phyloP scores from a whole-genome alignment of 345 rosid genomes.

The Lumnitzera racemosa region DNA sequence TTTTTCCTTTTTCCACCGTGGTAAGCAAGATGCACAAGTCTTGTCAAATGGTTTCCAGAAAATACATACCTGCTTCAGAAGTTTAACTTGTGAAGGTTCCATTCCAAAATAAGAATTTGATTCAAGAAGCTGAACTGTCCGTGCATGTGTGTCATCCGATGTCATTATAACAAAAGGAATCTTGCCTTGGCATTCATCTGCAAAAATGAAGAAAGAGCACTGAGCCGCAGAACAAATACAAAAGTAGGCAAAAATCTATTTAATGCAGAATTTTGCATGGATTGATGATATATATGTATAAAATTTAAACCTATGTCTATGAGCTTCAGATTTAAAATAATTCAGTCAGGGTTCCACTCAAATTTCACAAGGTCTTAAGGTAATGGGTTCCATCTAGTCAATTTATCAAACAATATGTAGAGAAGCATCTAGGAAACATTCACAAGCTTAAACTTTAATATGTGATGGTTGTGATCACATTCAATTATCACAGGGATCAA shows the following conservation, averaged over 20 bases:
- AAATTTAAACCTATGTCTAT: not conserved
- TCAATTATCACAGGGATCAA: too few species aligned
- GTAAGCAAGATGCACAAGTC: too few species aligned
- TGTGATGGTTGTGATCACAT: too few species aligned
- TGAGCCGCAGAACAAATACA: slow-evolving; percentile 1
- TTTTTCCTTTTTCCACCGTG: too few species aligned
- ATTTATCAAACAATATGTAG: too few species aligned
- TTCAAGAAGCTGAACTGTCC: slow-evolving; percentile 59
- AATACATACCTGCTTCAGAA: slow-evolving; percentile 73
- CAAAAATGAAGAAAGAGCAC: slow-evolving; percentile 3
- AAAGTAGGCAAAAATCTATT: slow-evolving; percentile 6
- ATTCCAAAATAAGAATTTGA: slow-evolving; percentile 81
- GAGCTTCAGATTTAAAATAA: not conserved
- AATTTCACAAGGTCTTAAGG: too few species aligned
- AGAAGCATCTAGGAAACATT: too few species aligned
- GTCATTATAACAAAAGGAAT: slow-evolving; percentile 94
- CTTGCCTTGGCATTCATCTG: slow-evolving; percentile 48
- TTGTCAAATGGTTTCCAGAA: not conserved
- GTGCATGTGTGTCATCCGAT: slow-evolving; percentile 90
- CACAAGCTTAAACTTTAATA: too few species aligned
- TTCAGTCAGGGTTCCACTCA: too few species aligned
- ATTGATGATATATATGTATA: not conserved
- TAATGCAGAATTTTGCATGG: not conserved
- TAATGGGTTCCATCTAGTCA: too few species aligned
- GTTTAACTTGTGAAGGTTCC: slow-evolving; percentile 76